Base-by-base conservation (phyloP, 1,284 basidiomycete genomes). In the Rhodotorula mucilaginosa region DNA sequence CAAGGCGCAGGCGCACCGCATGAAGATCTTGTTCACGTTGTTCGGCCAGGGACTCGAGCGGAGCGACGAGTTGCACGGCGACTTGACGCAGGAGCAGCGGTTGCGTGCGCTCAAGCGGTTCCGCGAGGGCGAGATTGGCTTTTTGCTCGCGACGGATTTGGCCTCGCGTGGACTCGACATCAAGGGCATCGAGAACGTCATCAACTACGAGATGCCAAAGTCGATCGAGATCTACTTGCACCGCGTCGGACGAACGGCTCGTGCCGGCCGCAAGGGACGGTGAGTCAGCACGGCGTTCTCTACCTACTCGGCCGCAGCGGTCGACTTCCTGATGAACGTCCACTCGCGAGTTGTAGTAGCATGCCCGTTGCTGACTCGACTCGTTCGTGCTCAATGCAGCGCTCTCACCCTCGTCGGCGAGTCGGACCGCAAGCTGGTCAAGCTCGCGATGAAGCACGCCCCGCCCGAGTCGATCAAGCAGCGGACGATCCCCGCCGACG, bases 351-450 rank as follows among this genome's bases (percentile, higher is more conserved):
- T 26, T 26, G 26, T 26, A 26, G 26, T 26, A 26, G 26, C 26
- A 26, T 26, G 26, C 26, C 26, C 26, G 13, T 26, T 15, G 52
- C 54, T 56, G n/a, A 56, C 54, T 12, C 13, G 26, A 12, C 31
- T 44, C 15, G 29, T 13, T 21, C 12, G 19, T 3, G 19, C 29
- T 44, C 10, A 13, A 44, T 16, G 12, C 78, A 93, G 92, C 61
- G 94, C 97, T 15, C 89, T 99, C 61, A 96, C 96, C 1, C 86
- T 99, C 23, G 93, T 99, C 39, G 97, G 97, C 58, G 97, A 99
- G 83, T 87, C 89, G 2, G 97, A 99, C 82, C 89, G 97, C 64
- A 97, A 94, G 81, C 90, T 99, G 87, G 88, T 99, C 77, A 99
- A 97, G 83, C 89, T 90, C 31, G 95, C 92, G 47, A 92, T 98